Conservation (phyloP, 164 flowering plant species). For the Magnolia sinica region DNA sequence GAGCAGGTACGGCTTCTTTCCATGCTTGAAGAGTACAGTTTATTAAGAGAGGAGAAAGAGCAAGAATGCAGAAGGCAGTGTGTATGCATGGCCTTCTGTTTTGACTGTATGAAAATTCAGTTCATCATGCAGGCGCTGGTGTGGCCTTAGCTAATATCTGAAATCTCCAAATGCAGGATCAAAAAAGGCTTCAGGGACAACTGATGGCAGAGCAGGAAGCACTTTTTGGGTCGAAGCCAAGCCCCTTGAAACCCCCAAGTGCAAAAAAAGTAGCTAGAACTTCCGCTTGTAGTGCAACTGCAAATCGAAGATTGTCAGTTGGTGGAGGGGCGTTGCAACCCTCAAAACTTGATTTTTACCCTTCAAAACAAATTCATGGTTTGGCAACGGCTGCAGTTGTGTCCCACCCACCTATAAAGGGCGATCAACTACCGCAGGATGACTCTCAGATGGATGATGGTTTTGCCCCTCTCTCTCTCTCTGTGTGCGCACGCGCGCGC, state of each 20-base stretch:
- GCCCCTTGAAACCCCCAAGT: conserved; percentile 69
- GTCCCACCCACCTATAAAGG: conserved; percentile 38
- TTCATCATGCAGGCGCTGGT: not conserved
- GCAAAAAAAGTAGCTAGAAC: conserved; percentile 55
- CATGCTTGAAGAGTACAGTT: conserved; percentile 82
- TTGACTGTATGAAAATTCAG: not conserved
- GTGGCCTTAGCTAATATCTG: not conserved
- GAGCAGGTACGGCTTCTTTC: conserved; percentile 66
- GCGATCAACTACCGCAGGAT: conserved; percentile 20
- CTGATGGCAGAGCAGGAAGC: conserved; percentile 71
- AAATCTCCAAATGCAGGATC: conserved; percentile 49
- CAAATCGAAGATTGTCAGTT: conserved; percentile 56
- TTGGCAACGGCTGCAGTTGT: not conserved
- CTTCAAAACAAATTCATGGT: conserved; percentile 32
- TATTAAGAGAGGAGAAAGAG: conserved; percentile 77
- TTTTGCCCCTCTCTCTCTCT: not conserved
- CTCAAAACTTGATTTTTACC: conserved; percentile 33
- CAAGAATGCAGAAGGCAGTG: conserved; percentile 69
- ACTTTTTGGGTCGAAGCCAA: conserved; percentile 83
- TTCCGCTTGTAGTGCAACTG: conserved; percentile 47
- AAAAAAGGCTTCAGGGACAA: conserved; percentile 78
- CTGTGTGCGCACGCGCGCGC: no score
- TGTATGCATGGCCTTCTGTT: conserved; percentile 32
- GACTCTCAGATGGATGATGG: not conserved
- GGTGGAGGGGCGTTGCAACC: conserved; percentile 50